phyloP scores from a whole-genome alignment of 192 early-diverging fungal species.

The Backusella morwellensis region DNA sequence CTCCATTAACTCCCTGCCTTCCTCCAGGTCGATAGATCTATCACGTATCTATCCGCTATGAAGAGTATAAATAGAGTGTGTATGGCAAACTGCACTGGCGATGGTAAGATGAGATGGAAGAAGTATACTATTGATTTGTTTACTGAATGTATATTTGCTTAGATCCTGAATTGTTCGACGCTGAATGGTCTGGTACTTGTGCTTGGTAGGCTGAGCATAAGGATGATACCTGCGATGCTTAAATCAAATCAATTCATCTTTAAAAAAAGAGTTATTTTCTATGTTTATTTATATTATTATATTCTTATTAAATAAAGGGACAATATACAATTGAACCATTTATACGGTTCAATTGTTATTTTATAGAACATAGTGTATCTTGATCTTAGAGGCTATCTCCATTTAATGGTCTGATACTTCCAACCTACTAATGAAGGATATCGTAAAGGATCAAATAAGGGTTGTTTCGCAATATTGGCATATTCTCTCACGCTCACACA shows the following conservation, averaged over 20 bases:
- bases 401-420: no score
- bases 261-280: background rate
- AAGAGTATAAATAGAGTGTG: background rate
- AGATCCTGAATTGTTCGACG: background rate
- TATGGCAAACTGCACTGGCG: background rate
- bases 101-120: background rate
- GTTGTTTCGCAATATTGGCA: no score
- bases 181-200: background rate
- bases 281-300: background rate
- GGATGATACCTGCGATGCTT: background rate
- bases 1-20: background rate
- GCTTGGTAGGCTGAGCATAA: background rate
- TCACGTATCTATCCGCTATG: background rate
- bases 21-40: background rate
- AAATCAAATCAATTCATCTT: background rate
- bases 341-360: background rate
- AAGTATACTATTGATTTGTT: background rate
- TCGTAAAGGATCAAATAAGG: no score
- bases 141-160: background rate
- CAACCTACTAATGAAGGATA: no score
- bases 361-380: no score
- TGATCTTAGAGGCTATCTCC: no score
- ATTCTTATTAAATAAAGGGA: background rate
- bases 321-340: background rate
- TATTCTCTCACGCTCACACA: no score